Evolutionary conservation across 306 rosid species (phyloP), one percentile per base, ranked within the genome.

Genomic region (Sicyos baderoa): DNA sequence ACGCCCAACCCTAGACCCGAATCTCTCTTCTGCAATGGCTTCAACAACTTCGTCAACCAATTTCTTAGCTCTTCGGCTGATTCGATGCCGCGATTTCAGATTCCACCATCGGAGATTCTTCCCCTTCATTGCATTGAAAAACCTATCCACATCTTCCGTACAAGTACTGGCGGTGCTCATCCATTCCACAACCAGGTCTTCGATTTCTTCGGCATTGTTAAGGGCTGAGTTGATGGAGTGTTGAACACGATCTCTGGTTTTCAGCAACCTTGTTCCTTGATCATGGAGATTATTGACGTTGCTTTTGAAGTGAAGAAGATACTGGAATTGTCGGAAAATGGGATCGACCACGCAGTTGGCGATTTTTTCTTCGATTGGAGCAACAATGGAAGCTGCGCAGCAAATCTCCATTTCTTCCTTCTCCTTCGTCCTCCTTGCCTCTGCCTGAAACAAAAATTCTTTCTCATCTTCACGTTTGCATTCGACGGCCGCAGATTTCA

Each of bases 61-160:
- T 57, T 79, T 56, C 19, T 25, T 3, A 10, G 73, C 77, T 32
- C 54, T 23, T 19, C 51, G 74, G 42, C 79, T 62, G 3, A 54
- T 12, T 19, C 9, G 52, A 48, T 69, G 27, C 25, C 53, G 37
- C 7, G 16, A 45, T 14, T 21, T 8, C 18, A 59, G 7, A 56
- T 56, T 73, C 13, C 47, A 29, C 9, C 72, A 76, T 23, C 7
- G 48, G 29, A 5, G 19, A 2, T n/a, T 2, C 42, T 19, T 25
- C 17, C 25, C 68, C 3, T 32, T 14, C 14, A 1, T 14, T 5
- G 51, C 13, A 11, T 18, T 35, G 21, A 58, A 47, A 42, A 75
- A 71, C 0, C 0, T 19, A 9, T 64, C 10, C 0, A 59, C 74
- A 54, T 22, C 32, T 5, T 0, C 40, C 14, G 1, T 14, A 6